Base-by-base conservation (phyloP, 371 early-diverging fungal genomes). In the Mortierella sp. region DNA sequence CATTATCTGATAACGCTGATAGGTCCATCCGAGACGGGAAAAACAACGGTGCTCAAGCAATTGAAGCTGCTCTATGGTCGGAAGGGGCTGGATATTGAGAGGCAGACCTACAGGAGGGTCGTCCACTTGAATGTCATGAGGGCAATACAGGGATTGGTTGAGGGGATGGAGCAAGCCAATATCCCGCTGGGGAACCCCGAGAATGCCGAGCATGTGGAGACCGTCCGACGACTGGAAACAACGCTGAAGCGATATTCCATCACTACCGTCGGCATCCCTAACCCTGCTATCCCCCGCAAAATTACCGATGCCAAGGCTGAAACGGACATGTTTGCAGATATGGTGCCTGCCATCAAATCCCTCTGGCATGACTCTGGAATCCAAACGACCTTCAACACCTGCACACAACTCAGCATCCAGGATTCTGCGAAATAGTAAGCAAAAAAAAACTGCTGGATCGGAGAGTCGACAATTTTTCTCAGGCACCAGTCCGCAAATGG, bases 361-460 rank as follows among this genome's bases (percentile, higher is more conserved):
- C 78, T 88, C 3, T 87, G 87, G 88, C 75, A 66, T 13, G 88
- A 88, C 55, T 55, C 72, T 2, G 83, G 87, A 2, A 85, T 86
- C 45, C 79, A 85, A 45, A 53, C 52, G 44, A 77, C 74, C 13
- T 86, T 68, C 24, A 44, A 78, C 44, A 76, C 71, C 11, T 74
- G 58, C 22, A 73, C 79, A 34, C 80, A 80, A n/a, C 75, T 86
- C 47, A 77, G 71, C 24, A 73, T 88, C 43, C 88, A 87, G 50
- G 88, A 88, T 61, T 87, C 88, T 22, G 86, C 88, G 9, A 85
- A 81, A 74, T 86, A 86, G 88, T 88, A 80, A 78, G 86, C 71
- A 55, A 31, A 34, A 31, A 19, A 31, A 34, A 1, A 7, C 14
- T 16, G 22, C 6, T 10, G 6, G 58, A 58, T 31, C 58, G 58